Conservation (phyloP, 176 grass and related monocot genomes). For the Avena sativa region DNA sequence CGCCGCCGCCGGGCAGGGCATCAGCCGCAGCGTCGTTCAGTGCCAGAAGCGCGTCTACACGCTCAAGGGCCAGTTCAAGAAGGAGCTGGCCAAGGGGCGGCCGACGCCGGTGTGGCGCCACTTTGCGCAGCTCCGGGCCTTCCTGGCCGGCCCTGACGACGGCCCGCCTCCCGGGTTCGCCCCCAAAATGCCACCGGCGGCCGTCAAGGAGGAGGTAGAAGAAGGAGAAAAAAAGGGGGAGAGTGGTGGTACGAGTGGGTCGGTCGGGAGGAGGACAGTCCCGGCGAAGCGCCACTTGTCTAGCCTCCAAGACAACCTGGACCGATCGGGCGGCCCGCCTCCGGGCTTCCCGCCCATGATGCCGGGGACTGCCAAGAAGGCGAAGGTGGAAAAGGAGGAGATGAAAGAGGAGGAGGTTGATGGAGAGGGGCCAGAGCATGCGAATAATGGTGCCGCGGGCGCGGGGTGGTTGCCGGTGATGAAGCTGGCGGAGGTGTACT, state of each 20-base stretch:
- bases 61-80: not conserved
- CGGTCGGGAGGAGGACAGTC: not conserved
- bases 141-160: not conserved
- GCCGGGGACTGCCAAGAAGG: not conserved
- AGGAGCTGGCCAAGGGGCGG: not conserved
- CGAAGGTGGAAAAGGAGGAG: not conserved
- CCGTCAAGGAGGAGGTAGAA: not conserved
- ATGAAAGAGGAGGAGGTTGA: not conserved
- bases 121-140: conserved; percentile 21
- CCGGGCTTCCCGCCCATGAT: not conserved
- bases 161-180: conserved; percentile 22
- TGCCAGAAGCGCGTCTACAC: not conserved
- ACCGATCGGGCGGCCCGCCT: not conserved
- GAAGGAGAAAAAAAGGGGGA: not conserved
- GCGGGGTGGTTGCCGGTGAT: conserved; percentile 14
- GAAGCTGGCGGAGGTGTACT: conserved; percentile 42
- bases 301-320: conserved; percentile 7
- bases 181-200: not conserved
- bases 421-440: not conserved
- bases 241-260: not conserved
- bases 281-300: conserved; percentile 2
- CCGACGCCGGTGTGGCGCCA: conserved; percentile 21
- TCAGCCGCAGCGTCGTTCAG: conserved; percentile 48
- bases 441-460: not conserved
- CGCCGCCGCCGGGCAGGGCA: conserved; percentile 18